A percentile compares a stretch with the other conserved stretches of the same genome.
Conservation (phyloP, 2,329 filamentous ascomycete genomes). For the Dactylonectria macrodidyma region DNA sequence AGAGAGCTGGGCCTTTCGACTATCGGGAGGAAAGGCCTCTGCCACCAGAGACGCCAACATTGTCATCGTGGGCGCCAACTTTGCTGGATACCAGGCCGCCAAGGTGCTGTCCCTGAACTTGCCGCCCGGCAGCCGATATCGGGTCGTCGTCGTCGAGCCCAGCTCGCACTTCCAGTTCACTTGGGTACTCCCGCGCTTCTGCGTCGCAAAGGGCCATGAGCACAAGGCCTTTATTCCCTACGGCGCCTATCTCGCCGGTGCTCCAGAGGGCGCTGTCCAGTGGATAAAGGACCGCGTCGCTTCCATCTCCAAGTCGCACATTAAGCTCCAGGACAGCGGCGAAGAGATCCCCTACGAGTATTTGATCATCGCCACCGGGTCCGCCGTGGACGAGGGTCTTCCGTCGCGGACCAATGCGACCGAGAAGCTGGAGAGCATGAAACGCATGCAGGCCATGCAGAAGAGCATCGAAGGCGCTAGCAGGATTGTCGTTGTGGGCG, state of each 20-base stretch:
- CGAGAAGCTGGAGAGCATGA: conserved; percentile 59
- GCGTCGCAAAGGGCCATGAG: conserved; percentile 68
- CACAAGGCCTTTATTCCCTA: conserved; percentile 75
- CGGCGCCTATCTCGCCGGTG: conserved; percentile 55
- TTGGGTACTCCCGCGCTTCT: conserved; percentile 72
- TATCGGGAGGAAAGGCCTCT: conserved; percentile 19
- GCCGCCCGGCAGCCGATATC: conserved; percentile 62
- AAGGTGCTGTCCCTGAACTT: conserved; percentile 64
- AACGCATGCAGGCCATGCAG: conserved; percentile 63
- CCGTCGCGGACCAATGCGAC: conserved; percentile 64
- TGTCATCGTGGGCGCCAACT: conserved; percentile 71
- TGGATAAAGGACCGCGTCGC: conserved; percentile 62
- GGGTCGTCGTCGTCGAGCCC: conserved; percentile 70
- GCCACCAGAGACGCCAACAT: conserved; percentile 59
- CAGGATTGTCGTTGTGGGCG: conserved; percentile 67
- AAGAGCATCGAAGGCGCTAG: conserved; percentile 58
- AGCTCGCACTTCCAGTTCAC: conserved; percentile 74
- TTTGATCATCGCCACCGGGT: conserved; percentile 71
- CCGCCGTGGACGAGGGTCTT: conserved; percentile 58
- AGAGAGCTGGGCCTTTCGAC: conserved; percentile 31
- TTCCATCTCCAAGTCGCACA: conserved; percentile 53
- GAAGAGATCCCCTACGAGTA: conserved; percentile 67
- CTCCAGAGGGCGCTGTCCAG: conserved; percentile 52
- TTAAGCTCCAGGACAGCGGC: conserved; percentile 58
- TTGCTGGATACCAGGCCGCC: conserved; percentile 67